A percentile compares a stretch with the other conserved stretches of the same genome.
These are phyloP conservation scores for Penicillium coprophilum DNA, from an alignment of 495 filamentous ascomycete genomes.

Conservation along the genomic window DNA sequence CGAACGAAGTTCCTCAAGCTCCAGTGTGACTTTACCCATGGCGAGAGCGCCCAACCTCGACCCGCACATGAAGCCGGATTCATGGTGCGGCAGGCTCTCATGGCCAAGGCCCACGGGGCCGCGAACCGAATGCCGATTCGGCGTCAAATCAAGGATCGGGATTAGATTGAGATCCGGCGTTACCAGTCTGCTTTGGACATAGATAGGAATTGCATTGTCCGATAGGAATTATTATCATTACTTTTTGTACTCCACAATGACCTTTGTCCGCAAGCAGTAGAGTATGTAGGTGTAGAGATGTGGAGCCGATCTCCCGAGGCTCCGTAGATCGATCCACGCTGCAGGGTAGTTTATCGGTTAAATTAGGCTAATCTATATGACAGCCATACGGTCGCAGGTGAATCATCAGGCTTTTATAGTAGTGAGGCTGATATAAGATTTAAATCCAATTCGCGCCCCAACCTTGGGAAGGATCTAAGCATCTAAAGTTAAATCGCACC, in stretches of 20 bases:
- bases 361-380: not conserved
- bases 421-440: not conserved
- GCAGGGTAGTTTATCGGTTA: not conserved
- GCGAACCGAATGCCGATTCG: slow-evolving; percentile 32
- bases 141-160: slow-evolving; percentile 6
- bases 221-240: slow-evolving; percentile 15
- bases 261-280: slow-evolving; percentile 27
- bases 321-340: not conserved
- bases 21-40: slow-evolving; percentile 54
- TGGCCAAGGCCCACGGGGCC: slow-evolving; percentile 26
- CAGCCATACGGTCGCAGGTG: too few relatives aligned
- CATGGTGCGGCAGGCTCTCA: slow-evolving; percentile 35
- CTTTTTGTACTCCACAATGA: slow-evolving; percentile 13
- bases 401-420: not conserved
- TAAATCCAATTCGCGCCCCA: not conserved
- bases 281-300: not conserved
- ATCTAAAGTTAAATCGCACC: not conserved
- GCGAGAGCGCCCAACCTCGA: slow-evolving; percentile 47
- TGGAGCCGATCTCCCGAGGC: slow-evolving; percentile 12
- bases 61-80: slow-evolving; percentile 45
- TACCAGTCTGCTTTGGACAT: slow-evolving; percentile 17
- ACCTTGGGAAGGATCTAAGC: not conserved
- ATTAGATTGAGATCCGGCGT: slow-evolving; percentile 3
- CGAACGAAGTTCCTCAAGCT: slow-evolving; percentile 46
- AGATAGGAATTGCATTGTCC: slow-evolving; percentile 22